Base-by-base conservation (phyloP, 495 filamentous ascomycete species). In the Neurospora sp. region DNA sequence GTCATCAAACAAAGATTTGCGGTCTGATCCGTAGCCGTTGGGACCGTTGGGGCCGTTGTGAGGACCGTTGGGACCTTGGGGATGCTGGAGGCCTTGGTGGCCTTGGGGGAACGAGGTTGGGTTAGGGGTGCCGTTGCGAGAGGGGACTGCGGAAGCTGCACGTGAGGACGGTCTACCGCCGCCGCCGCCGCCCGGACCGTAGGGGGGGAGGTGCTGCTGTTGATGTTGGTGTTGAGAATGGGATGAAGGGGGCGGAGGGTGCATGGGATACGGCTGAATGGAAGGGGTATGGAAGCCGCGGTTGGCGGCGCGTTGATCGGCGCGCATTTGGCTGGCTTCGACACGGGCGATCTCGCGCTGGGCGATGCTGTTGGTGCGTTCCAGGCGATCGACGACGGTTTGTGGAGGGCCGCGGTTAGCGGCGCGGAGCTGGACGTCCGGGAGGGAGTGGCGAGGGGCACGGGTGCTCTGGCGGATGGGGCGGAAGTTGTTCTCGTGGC, bases 331-430 rank as follows among this genome's bases (percentile, higher is more conserved):
- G 7, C 78, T 78, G 7, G 81, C 81, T 71, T 86, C 85, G 77
- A 83, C 77, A 9, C 83, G 80, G 1, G 81, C 80, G n/a, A 86
- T 78, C 70, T 85, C 84, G 18, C 83, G 81, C 44, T 79, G 77
- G 39, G 85, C 84, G 35, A 83, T 76, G 18, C 77, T 74, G 69
- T 84, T 81, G 54, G 84, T 79, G 39, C 83, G 81, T 70, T 86
- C 83, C 23, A 84, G 70, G 18, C 76, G 76, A 46, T 76, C 75
- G 39, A 71, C 69, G 20, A 74, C 20, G 8, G 46, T 23, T 60
- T 60, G 44, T 20, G 46, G 54, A 18, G 74, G 71, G 4, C 76
- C 60, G 7, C 82, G 80, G 72, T 82, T 82, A 10, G 78, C 80
- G 4, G 76, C 76, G 16, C 81, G 75, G 66, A 79, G 77, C 72